Evolutionary conservation across 805 yeast genomes (phyloP).

Genomic region (Saccharomyces kudriavzevii): DNA sequence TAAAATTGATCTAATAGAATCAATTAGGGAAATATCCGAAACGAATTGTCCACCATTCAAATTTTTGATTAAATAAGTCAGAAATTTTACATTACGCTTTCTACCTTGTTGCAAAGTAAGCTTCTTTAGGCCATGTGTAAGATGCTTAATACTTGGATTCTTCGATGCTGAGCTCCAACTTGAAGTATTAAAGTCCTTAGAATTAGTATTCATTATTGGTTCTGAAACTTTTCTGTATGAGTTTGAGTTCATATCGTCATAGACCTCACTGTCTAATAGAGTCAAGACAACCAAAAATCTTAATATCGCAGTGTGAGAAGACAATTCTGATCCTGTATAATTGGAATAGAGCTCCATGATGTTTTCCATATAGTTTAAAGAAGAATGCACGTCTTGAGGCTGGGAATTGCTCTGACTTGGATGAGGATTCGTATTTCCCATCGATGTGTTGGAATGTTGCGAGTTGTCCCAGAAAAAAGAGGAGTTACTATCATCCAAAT

Average conservation of each 20-base stretch:
- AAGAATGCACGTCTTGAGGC: background rate
- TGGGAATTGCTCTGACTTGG: background rate
- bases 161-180: background rate
- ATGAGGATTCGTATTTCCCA: background rate
- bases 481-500: background rate
- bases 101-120: slow-evolving; percentile 12
- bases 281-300: slow-evolving; percentile 13
- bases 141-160: slow-evolving; percentile 9
- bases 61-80: slow-evolving; percentile 13
- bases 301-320: slow-evolving; percentile 13
- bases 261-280: slow-evolving; percentile 13
- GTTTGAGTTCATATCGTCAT: slow-evolving; percentile 12
- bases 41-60: slow-evolving; percentile 11
- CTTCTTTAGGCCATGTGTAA: slow-evolving; percentile 22
- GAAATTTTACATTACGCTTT: slow-evolving; percentile 10
- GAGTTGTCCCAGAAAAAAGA: background rate
- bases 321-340: slow-evolving; percentile 11
- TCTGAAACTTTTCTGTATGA: slow-evolving; percentile 10
- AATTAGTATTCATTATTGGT: slow-evolving; percentile 1
- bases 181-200: background rate
- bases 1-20: slow-evolving; percentile 11
- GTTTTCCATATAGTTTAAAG: slow-evolving; percentile 6
- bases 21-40: slow-evolving; percentile 14
- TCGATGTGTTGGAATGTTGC: background rate
- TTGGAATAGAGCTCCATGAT: slow-evolving; percentile 9